Evolutionary conservation across 2,329 filamentous ascomycete genomes (phyloP).

Genomic region (Penicillium glabrum): DNA sequence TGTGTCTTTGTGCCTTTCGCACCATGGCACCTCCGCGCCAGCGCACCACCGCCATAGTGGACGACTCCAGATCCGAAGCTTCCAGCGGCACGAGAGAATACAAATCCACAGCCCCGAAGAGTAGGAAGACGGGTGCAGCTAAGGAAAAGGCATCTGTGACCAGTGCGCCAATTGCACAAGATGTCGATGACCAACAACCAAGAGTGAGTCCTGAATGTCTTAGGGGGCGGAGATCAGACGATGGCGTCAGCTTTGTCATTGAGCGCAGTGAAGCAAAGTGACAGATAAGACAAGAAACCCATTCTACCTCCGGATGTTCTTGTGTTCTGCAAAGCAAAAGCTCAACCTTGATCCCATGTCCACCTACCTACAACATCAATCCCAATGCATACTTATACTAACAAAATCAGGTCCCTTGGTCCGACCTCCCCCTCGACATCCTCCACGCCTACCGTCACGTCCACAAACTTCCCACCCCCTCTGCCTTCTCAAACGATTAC

Average conservation of each 20-base stretch:
- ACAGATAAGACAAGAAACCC: not conserved
- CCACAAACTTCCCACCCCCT: conserved; percentile 46
- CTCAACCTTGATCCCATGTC: too few species aligned
- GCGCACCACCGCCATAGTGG: conserved; percentile 38
- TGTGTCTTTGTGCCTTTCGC: conserved; percentile 2
- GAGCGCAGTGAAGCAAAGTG: not conserved
- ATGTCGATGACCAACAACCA: conserved; percentile 24
- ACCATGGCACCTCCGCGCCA: conserved; percentile 49
- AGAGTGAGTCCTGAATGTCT: conserved; percentile 29
- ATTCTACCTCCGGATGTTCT: not conserved
- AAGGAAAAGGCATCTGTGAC: conserved; percentile 31
- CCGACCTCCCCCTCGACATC: conserved; percentile 43
- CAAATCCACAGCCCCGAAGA: conserved; percentile 31
- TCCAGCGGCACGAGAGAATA: conserved; percentile 44
- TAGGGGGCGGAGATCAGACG: not conserved
- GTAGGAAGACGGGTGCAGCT: conserved; percentile 30
- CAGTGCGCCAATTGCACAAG: conserved; percentile 26
- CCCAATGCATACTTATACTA: not conserved
- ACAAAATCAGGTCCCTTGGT: conserved; percentile 41
- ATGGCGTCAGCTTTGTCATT: not conserved
- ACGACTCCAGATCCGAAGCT: conserved; percentile 51
- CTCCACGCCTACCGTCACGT: conserved; percentile 51
- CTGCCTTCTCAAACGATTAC: conserved; percentile 45
- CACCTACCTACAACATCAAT: not conserved
- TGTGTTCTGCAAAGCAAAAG: too few species aligned